Conservation (phyloP, 2,329 filamentous ascomycete species). For the Xylaria sp. region DNA sequence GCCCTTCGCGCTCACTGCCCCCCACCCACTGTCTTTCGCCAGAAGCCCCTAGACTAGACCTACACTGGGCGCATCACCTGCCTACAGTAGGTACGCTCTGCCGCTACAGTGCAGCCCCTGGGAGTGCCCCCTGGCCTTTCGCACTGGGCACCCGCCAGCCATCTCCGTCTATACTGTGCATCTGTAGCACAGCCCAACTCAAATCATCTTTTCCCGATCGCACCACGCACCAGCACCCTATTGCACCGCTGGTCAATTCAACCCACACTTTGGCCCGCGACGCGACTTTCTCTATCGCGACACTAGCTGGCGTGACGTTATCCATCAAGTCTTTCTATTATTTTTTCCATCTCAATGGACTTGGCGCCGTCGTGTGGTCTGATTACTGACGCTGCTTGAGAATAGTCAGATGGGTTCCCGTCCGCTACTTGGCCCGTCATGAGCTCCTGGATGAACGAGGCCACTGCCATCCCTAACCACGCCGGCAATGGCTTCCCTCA, state of each 20-base stretch:
- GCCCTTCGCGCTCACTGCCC: neutral
- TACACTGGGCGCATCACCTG: too few species aligned
- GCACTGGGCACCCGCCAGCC: slow-evolving; percentile 21
- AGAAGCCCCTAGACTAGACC: too few species aligned
- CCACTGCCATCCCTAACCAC: slow-evolving; percentile 67
- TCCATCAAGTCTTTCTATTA: slow-evolving; percentile 45
- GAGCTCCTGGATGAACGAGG: slow-evolving; percentile 76
- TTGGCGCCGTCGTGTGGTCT: slow-evolving; percentile 44
- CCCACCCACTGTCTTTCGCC: neutral
- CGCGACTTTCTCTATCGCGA: slow-evolving; percentile 54
- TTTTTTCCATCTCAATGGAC: slow-evolving; percentile 50
- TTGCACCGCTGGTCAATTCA: slow-evolving; percentile 38
- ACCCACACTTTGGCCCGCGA: slow-evolving; percentile 44
- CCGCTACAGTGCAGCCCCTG: slow-evolving; percentile 1
- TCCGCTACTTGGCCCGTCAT: slow-evolving; percentile 60
- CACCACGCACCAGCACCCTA: slow-evolving; percentile 31
- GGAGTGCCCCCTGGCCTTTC: slow-evolving; percentile 6
- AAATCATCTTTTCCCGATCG: slow-evolving; percentile 40
- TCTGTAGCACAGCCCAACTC: slow-evolving; percentile 36
- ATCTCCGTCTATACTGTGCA: slow-evolving; percentile 19
- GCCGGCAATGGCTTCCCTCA: slow-evolving; percentile 72
- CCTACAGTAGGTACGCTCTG: neutral
- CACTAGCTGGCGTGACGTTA: slow-evolving; percentile 45
- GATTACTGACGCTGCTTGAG: slow-evolving; percentile 50
- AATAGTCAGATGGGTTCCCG: slow-evolving; percentile 54